Percentiles rank a stretch among this genome's conserved stretches.
Evolutionary conservation across 352 stramenopile species (phyloP).

Genomic region (Peronospora belbahrii): DNA sequence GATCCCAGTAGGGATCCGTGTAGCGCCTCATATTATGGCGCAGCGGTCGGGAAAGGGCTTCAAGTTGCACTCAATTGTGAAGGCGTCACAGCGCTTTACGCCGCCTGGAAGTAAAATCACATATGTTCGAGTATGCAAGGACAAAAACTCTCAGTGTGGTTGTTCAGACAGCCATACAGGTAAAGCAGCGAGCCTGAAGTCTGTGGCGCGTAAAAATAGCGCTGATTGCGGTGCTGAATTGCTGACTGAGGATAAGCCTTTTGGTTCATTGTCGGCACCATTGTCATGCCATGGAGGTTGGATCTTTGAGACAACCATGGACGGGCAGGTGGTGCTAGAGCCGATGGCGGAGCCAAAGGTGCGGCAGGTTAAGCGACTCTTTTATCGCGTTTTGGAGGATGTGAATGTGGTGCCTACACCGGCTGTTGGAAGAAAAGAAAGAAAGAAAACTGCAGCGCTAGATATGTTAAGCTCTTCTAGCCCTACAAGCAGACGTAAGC

Average conservation of each 20-base stretch:
- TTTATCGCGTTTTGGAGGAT: conserved; percentile 70
- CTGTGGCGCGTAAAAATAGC: conserved; percentile 15
- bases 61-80: conserved; percentile 75
- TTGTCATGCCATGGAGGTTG: conserved; percentile 59
- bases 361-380: conserved; percentile 66
- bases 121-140: conserved; percentile 75
- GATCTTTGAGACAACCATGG: conserved; percentile 85
- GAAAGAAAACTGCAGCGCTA: conserved; percentile 1
- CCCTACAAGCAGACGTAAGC: conserved; percentile 40
- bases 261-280: conserved; percentile 14
- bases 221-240: conserved; percentile 4
- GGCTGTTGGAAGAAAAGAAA: conserved; percentile 3
- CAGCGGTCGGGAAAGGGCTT: conserved; percentile 73
- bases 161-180: conserved; percentile 40
- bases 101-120: conserved; percentile 75
- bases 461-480: conserved; percentile 17
- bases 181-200: conserved; percentile 20
- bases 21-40: conserved; percentile 78
- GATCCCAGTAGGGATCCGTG: conserved; percentile 75
- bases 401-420: conserved; percentile 60
- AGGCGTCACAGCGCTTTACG: conserved; percentile 77
- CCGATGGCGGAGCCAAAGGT: conserved; percentile 49
- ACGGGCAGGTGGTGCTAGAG: conserved; percentile 69
- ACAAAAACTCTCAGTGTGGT: conserved; percentile 55
- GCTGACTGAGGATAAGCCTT: conserved; percentile 7